A percentile compares a stretch with the other conserved stretches of the same genome.
These are phyloP conservation scores for Mortierella sp. DNA, from an alignment of 371 early-diverging fungal species.

Conservation along the genomic window DNA sequence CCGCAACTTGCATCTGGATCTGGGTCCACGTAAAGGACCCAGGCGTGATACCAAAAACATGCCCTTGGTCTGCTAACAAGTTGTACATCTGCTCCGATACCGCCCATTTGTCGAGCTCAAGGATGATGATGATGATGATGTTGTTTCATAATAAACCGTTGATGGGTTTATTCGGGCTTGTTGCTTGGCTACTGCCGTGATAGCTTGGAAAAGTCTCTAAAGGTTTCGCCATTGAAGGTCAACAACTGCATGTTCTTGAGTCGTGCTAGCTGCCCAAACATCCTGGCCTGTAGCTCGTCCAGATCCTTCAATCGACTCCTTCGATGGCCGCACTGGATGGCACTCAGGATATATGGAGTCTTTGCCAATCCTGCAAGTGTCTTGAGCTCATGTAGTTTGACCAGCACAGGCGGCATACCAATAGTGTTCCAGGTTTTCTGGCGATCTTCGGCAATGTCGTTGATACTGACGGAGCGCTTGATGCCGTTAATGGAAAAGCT, in stretches of 20 bases:
- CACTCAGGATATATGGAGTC: neutral
- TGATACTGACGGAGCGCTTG: neutral
- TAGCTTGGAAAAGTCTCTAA: slow-evolving; percentile 9
- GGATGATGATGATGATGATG: no score
- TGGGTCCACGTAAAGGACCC: slow-evolving; percentile 46
- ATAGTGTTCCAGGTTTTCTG: no score
- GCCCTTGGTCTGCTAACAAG: slow-evolving; percentile 38
- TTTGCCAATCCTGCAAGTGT: slow-evolving; percentile 3
- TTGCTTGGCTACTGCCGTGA: neutral
- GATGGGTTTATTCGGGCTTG: no score
- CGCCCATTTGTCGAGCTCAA: no score
- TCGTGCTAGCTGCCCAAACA: slow-evolving; percentile 10
- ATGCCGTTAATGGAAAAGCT: slow-evolving; percentile 3
- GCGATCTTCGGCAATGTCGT: no score
- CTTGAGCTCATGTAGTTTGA: slow-evolving; percentile 5
- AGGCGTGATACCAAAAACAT: slow-evolving; percentile 25
- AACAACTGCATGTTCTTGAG: slow-evolving; percentile 11
- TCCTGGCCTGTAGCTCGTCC: slow-evolving; percentile 9
- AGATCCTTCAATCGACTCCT: neutral
- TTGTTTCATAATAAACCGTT: no score
- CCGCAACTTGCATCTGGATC: slow-evolving; percentile 55
- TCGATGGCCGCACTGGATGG: slow-evolving; percentile 1
- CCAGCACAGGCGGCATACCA: neutral
- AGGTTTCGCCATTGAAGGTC: slow-evolving; percentile 11
- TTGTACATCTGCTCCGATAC: no score